phyloP scores from a whole-genome alignment of 495 filamentous ascomycete species.

The Hyaloscypha variabilis region DNA sequence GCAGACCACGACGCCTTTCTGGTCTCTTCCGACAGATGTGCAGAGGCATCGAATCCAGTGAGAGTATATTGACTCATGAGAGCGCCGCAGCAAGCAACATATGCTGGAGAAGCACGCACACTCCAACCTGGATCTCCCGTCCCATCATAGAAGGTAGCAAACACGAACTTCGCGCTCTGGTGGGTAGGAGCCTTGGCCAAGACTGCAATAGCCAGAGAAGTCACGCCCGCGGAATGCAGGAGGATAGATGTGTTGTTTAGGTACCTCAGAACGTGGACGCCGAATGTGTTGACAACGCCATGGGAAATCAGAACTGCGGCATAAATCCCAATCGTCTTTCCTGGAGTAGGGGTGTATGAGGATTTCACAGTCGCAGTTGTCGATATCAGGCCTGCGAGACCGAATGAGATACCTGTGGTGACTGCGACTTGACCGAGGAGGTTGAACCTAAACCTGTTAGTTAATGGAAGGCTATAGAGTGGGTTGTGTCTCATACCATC shows the following conservation, averaged over 20 bases:
- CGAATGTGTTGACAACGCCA: conserved; percentile 61
- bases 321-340: conserved; percentile 63
- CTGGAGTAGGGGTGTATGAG: conserved; percentile 50
- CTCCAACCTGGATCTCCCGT: conserved; percentile 52
- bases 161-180: conserved; percentile 61
- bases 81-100: conserved; percentile 56
- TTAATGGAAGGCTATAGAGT: no score
- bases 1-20: conserved; percentile 60
- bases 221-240: conserved; percentile 60
- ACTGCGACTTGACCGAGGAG: conserved; percentile 65
- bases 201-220: conserved; percentile 58
- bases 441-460: conserved; percentile 43
- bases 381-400: conserved; percentile 61
- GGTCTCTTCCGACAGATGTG: conserved; percentile 64
- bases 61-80: conserved; percentile 60
- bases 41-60: conserved; percentile 57
- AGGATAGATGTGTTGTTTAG: conserved; percentile 65
- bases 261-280: conserved; percentile 56
- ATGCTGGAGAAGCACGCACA: conserved; percentile 52
- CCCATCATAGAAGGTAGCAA: conserved; percentile 60
- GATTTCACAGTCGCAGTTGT: conserved; percentile 59
- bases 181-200: conserved; percentile 64
- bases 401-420: conserved; percentile 69
- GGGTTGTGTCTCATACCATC: conserved; percentile 52
- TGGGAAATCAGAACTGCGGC: conserved; percentile 62